phyloP scores from a whole-genome alignment of 768 basidiomycete species.

The Lentinus tigrinus region DNA sequence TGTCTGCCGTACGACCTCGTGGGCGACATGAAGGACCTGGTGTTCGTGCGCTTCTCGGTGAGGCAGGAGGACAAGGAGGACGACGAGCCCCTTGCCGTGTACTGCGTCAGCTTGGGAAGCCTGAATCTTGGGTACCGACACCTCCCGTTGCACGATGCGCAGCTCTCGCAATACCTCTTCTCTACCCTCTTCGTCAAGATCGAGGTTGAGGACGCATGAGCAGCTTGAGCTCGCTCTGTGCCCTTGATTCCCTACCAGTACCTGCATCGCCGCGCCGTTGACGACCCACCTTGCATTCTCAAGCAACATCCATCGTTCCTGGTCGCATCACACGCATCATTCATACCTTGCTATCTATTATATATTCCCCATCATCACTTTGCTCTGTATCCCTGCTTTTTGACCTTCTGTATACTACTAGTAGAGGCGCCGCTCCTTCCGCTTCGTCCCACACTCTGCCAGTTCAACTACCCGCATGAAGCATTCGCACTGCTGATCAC shows the following conservation, averaged over 20 bases:
- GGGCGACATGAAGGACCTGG: conserved; percentile 75
- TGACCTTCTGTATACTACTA: not conserved
- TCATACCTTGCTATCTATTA: not conserved
- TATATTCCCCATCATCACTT: not conserved
- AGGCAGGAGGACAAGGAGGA: conserved; percentile 62
- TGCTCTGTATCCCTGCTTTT: not conserved
- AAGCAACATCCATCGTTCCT: not conserved
- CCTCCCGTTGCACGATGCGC: conserved; percentile 83
- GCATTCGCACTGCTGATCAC: not conserved
- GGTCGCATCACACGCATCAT: not conserved
- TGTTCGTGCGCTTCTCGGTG: conserved; percentile 81
- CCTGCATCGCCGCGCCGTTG: not conserved
- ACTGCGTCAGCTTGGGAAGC: conserved; percentile 70
- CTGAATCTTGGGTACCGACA: conserved; percentile 83
- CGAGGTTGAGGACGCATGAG: conserved; percentile 39
- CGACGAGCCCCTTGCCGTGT: conserved; percentile 68
- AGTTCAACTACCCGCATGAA: not conserved
- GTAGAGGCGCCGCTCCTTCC: not conserved
- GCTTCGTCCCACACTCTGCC: not conserved
- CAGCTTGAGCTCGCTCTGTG: not conserved
- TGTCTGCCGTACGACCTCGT: conserved; percentile 74
- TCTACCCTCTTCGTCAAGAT: conserved; percentile 88
- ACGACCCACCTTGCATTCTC: not conserved
- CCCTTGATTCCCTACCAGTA: not conserved
- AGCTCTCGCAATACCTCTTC: conserved; percentile 87